Evolutionary conservation across 345 rosid species (phyloP).

Genomic region (Arabidopsis thaliana): DNA sequence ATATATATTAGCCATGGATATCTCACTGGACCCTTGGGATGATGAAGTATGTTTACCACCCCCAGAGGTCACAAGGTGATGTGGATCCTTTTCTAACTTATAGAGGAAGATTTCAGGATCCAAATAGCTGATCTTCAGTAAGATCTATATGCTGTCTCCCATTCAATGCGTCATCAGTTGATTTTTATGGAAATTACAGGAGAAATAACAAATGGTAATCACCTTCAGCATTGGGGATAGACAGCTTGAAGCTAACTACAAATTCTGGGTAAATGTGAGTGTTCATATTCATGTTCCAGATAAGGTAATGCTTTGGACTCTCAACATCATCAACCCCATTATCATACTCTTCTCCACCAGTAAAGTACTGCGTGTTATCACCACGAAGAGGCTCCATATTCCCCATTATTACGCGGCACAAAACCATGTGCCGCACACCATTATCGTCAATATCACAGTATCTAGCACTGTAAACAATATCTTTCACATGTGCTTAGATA

Average conservation of each 20-base stretch:
- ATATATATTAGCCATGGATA: constrained; percentile 28
- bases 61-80: constrained; percentile 37
- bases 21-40: constrained; percentile 33
- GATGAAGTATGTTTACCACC: constrained; percentile 14
- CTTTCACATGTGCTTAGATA: constrained; percentile 34
- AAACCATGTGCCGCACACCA: constrained; percentile 65
- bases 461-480: constrained; percentile 65
- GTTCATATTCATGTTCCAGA: constrained; percentile 87
- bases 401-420: constrained; percentile 90
- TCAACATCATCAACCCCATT: constrained; percentile 81
- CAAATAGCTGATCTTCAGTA: constrained; percentile 28
- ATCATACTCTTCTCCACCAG: constrained; percentile 65
- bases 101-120: constrained; percentile 19
- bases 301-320: constrained; percentile 62
- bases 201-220: constrained; percentile 26
- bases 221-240: constrained; percentile 50
- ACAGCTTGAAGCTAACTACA: constrained; percentile 86
- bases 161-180: constrained; percentile 48
- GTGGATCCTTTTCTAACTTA: constrained; percentile 28
- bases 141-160: constrained; percentile 40
- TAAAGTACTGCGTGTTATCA: constrained; percentile 52
- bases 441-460: constrained; percentile 89
- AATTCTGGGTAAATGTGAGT: constrained; percentile 87
- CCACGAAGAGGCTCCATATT: constrained; percentile 70
- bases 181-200: constrained; percentile 22